Base-by-base conservation (phyloP, 805 yeast species). In the Spathaspora gorwiae region DNA sequence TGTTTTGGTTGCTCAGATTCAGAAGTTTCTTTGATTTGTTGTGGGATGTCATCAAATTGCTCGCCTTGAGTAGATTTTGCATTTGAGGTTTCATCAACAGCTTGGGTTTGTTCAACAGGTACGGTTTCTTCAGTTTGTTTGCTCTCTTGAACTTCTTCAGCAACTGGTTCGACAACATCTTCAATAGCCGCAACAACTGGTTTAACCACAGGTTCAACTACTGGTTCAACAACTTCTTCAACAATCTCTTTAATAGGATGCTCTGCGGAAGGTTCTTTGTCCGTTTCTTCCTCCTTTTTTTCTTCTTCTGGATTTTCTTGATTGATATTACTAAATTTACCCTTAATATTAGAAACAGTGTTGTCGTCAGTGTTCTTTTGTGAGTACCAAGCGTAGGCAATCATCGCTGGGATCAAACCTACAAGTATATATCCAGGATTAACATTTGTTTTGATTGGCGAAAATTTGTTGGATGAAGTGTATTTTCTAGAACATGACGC, bases 141-240 rank as follows among this genome's bases (percentile, higher is more conserved):
- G 8, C 26, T 10, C 8, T 13, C 39, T 13, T 19, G 30, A 24
- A 11, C 26, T 14, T 19, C 31, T 39, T 15, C 35, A 29, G 26
- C 35, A 6, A n/a, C 10, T n/a, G 26, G 8, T 14, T 38, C 41
- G 27, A n/a, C 30, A 10, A 31, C 14, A 9, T 19, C 12, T 38
- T 38, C 41, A 11, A 11, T n/a, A 39, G 24, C 35, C 8, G 26
- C 32, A 8, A 14, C 13, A 24, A 9, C 15, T 38, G 51, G 52
- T 44, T 47, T 51, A 36, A 52, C 51, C 13, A 45, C 32, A 12
- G 44, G 39, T 33, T 47, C 40, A 19, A 9, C 31, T 1, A 31
- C 37, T 11, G 27, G 33, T 27, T 47, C 49, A 41, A 43, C 42
- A 26, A 36, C 48, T 26, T 44, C 45, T 33, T 47, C 49, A n/a